Evolutionary conservation across 495 filamentous ascomycete genomes (phyloP).

Genomic region (Parmelia sp.): DNA sequence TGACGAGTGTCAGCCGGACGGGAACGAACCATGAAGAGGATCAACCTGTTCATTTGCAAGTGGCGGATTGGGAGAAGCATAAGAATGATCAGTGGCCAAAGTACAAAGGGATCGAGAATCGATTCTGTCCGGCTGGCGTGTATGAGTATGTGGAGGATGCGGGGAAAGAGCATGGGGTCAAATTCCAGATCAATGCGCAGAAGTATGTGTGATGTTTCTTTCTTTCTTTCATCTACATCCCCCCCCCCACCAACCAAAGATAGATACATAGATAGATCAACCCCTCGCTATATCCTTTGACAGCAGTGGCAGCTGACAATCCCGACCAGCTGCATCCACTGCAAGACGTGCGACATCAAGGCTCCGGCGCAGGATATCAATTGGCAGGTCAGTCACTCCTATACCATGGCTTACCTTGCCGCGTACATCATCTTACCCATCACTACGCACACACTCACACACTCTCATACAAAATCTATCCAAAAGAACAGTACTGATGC

Average conservation of each 20-base stretch:
- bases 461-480: too few species aligned
- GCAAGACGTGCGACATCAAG: constrained; percentile 99
- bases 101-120: constrained; percentile 89
- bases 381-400: constrained; percentile 50
- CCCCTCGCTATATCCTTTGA: neutral
- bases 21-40: constrained; percentile 99
- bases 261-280: neutral
- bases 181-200: constrained; percentile 97
- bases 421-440: too few species aligned
- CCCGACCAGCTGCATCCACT: constrained; percentile 79
- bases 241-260: neutral
- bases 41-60: constrained; percentile 91
- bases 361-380: constrained; percentile 94
- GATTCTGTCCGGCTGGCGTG: constrained; percentile 98
- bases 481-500: too few species aligned
- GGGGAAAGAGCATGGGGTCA: constrained; percentile 70
- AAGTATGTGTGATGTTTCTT: constrained; percentile 59
- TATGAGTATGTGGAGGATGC: constrained; percentile 97
- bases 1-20: constrained; percentile 88
- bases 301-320: neutral
- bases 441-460: too few species aligned
- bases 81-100: constrained; percentile 71
- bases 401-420: too few species aligned
- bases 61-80: constrained; percentile 90
- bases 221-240: neutral